Evolutionary conservation across 352 stramenopile genomes (phyloP), one percentile per base, ranked within the genome.

Genomic region (Phytophthora litchii): DNA sequence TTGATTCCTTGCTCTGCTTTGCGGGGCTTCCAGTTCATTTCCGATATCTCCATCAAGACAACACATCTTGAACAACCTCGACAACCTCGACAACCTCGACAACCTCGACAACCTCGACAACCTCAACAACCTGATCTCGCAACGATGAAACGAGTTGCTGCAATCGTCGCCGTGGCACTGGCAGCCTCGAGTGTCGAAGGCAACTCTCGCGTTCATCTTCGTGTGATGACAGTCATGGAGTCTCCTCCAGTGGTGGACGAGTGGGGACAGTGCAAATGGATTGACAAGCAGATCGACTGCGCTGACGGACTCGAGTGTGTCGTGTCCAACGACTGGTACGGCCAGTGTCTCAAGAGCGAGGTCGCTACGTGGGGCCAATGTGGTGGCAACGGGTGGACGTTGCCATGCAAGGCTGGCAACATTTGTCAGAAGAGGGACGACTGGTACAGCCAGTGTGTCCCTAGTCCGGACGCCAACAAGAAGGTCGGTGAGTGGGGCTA

Each of bases 281-380:
- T 57, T 46, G 55, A 58, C 46, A 58, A 64, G 20, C 16, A 45
- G 20, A 13, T 38, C n/a, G 46, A 58, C 3, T 60, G 50, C 31
- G 42, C n/a, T 4, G n/a, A 35, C n/a, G 58, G 49, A 32, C 43
- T 60, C 21, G 29, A 50, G 35, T 67, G 58, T 14, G 49, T 55
- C 8, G 36, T 55, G 37, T 59, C 53, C 40, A 66, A 60, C 34
- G 54, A 73, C 49, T 72, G 48, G 46, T 76, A 73, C 58, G 57
- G 49, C 19, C 68, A 76, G 43, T 73, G 67, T 48, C 55, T 64
- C 4, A 57, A 53, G 32, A 70, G 43, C n/a, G 31, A 35, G 19
- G 63, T 41, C 19, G 64, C 56, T 17, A 38, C 55, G 20, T 63
- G 50, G 49, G 49, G 49, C 2, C 54, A 66, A 53, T 70, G 55